These are phyloP conservation scores for Crithidia fasciculata DNA, from an alignment of 208 protist genomes.

Conservation along the genomic window DNA sequence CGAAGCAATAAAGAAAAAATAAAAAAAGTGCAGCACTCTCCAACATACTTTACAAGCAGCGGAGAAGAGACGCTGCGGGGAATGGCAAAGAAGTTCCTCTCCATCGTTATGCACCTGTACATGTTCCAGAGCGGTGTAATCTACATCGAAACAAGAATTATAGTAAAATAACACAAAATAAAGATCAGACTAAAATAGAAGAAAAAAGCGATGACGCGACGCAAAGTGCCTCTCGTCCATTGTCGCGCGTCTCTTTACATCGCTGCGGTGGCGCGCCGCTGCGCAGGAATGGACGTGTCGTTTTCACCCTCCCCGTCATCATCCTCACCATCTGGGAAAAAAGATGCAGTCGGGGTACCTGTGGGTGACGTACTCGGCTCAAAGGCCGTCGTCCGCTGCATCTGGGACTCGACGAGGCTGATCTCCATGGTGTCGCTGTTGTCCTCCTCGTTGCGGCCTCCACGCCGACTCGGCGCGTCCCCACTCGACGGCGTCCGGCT, in stretches of 20 bases:
- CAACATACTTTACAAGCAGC: no score
- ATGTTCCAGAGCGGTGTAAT: no score
- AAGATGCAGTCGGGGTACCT: neutral
- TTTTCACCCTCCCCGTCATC: neutral
- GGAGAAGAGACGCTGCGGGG: no score
- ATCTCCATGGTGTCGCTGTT: neutral
- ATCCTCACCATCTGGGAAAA: neutral
- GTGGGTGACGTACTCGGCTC: neutral
- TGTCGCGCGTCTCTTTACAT: neutral
- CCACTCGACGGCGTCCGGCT: neutral
- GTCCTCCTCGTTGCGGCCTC: neutral
- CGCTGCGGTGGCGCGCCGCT: conserved; percentile 2
- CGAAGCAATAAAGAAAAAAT: no score
- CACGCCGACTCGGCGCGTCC: neutral
- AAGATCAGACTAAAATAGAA: no score
- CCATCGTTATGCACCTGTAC: no score
- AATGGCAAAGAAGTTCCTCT: no score
- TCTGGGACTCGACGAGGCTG: neutral
- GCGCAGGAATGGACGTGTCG: neutral
- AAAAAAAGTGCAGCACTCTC: no score
- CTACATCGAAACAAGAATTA: no score
- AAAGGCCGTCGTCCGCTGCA: neutral
- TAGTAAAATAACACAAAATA: no score
- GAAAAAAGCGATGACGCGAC: neutral
- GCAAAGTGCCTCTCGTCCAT: neutral